Evolutionary conservation across 179 eudicot species (phyloP), one percentile per base, ranked within the genome.

Genomic region (Heliamphora pulchella): DNA sequence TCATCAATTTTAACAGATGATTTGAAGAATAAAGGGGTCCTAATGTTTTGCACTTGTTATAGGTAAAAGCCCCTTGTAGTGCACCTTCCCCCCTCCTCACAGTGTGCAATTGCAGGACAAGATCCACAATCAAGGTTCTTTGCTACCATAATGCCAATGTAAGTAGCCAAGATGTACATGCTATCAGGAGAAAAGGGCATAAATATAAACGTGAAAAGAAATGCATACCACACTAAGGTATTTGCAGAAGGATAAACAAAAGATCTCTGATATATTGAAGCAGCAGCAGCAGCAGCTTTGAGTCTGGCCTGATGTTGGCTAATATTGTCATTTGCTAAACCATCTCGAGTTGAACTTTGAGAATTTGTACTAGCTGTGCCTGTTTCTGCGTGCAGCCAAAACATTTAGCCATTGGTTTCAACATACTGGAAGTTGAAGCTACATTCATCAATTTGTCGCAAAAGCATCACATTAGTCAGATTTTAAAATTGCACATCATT

Each of bases 281-380:
- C 97, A 53, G 99, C 98, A 2, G 97, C 87, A n/a, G 99, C 94
- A 54, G 97, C 98, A 78, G 98, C 99, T 88, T 90, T 90, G 11
- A 91, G 87, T 77, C 97, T 89, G 43, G 87, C 92, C 80, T 91
- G 89, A 73, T 90, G 90, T 82, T 83, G 87, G 80, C 86, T 89
- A 66, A 89, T 65, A 79, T 86, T 79, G 80, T 65, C 82, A 82
- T 65, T 81, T 78, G 84, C 84, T 6, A 14, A 79, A 81, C 86
- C 87, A 78, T 73, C 91, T 78, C 85, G 80, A 80, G 79, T 82
- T 61, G 90, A 86, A 76, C 79, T 85, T 82, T 91, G 99, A 83
- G 87, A 82, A 31, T 89, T 83, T 74, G 87, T 31, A 78, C 88
- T 80, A n/a, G 86, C 81, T 67, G 89, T 81, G 67, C 86, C 91